Percentiles rank a stretch among this genome's conserved stretches.
Conservation (phyloP, 805 yeast species). For the Millerozyma acaciae region DNA sequence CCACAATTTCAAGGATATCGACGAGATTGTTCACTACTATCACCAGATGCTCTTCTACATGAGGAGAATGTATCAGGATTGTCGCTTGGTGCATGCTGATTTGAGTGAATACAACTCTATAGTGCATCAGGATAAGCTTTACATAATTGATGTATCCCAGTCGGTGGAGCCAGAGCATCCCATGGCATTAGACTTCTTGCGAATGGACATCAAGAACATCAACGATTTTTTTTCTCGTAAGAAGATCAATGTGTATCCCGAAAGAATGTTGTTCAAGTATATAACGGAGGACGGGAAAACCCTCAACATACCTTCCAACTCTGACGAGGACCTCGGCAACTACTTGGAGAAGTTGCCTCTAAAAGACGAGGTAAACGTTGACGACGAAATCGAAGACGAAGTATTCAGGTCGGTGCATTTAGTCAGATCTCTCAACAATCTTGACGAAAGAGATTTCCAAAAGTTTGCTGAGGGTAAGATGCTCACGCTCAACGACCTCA, state of each 20-base stretch:
- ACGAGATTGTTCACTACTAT: constrained; percentile 65
- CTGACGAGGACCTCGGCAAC: constrained; percentile 37
- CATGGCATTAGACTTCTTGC: constrained; percentile 85
- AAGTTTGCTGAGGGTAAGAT: constrained; percentile 77
- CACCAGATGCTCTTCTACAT: constrained; percentile 78
- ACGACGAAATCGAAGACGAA: constrained; percentile 67
- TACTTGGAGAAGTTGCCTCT: constrained; percentile 53
- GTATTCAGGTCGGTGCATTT: constrained; percentile 78
- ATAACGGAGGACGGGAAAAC: constrained; percentile 50
- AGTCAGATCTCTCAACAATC: constrained; percentile 73
- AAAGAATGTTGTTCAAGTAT: constrained; percentile 75
- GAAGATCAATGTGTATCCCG: constrained; percentile 75
- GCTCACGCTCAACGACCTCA: constrained; percentile 66
- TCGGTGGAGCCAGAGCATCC: constrained; percentile 98
- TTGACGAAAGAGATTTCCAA: constrained; percentile 86
- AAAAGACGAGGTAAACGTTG: constrained; percentile 47
- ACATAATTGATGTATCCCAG: constrained; percentile 94
- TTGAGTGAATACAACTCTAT: constrained; percentile 90
- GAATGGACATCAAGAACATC: constrained; percentile 97
- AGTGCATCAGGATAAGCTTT: constrained; percentile 72
- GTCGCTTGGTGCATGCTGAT: constrained; percentile 95
- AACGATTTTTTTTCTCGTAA: constrained; percentile 77
- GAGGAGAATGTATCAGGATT: constrained; percentile 81
- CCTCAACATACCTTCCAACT: constrained; percentile 35
- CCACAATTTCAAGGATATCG: constrained; percentile 65